Evolutionary conservation across 768 basidiomycete genomes (phyloP), one percentile per base, ranked within the genome.

Genomic region (Suillus weaverae): DNA sequence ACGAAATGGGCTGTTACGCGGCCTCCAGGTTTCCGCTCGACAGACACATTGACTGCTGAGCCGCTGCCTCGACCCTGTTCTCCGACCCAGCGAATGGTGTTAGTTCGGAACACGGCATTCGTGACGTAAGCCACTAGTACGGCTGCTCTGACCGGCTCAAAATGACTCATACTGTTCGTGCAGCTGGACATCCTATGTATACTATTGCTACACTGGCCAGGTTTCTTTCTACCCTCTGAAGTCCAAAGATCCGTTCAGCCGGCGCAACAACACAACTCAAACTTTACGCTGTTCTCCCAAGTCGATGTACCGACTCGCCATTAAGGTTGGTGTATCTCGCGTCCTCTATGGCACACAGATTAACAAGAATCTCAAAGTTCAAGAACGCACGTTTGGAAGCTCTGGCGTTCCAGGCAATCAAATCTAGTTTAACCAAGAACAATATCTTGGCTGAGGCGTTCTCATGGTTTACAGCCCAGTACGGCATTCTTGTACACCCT

Each of bases 281-380:
- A 51, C 64, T 26, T 67, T 69, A 5, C 1, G 55, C 22, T 78
- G 77, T 32, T 79, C 77, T 20, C 77, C 78, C 63, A 78, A 79
- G 70, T 78, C 77, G 11, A 78, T 79, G 78, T 79, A 77, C 68
- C 74, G 77, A 60, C 68, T 78, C 10, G 77, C 77, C 30, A 44
- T 16, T 20, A 68, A 36, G 26, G 77, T 78, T 61, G 8, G 51
- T 53, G 9, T 20, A 18, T 53, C 32, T 33, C 18, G 10, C 11
- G 18, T 35, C 20, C 5, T 54, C 13, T 50, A 2, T 53, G 30
- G 18, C 51, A 53, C 50, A 33, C 20, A 3, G 10, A 20, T 33
- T 54, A 33, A 54, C 32, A 54, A 54, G 10, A 33, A 10, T 33
- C 3, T 20, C 18, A 10, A 54, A 54, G 53, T 20, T 54, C 9